Percentiles rank a stretch among this genome's conserved stretches.
Evolutionary conservation across 2,329 filamentous ascomycete genomes (phyloP).

Genomic region (Cladophialophora carrionii): DNA sequence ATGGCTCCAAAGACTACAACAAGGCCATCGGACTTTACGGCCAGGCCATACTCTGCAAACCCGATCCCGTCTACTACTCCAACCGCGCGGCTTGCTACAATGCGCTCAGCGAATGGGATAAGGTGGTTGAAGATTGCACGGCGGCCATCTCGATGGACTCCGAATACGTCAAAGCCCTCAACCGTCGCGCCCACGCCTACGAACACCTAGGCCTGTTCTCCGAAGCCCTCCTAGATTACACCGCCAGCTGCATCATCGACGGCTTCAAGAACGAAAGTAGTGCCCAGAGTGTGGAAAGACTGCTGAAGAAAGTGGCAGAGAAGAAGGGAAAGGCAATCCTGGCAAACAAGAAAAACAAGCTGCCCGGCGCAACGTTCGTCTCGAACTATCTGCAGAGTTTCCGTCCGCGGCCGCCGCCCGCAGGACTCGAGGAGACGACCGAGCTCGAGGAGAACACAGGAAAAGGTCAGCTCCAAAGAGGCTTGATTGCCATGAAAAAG

Average conservation of each 20-base stretch:
- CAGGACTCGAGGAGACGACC: constrained; percentile 77
- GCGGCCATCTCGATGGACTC: constrained; percentile 91
- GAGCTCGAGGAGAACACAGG: constrained; percentile 78
- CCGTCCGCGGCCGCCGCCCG: constrained; percentile 77
- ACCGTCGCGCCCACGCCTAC: constrained; percentile 94
- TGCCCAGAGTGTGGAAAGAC: constrained; percentile 84
- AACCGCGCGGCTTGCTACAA: constrained; percentile 98
- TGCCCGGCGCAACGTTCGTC: constrained; percentile 94
- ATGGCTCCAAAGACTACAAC: constrained; percentile 90
- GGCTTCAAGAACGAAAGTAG: constrained; percentile 90
- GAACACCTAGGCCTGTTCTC: constrained; percentile 90
- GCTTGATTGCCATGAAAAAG: constrained; percentile 76
- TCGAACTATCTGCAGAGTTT: constrained; percentile 99
- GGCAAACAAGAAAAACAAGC: constrained; percentile 75
- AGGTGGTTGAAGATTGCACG: constrained; percentile 95
- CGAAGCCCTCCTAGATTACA: constrained; percentile 95
- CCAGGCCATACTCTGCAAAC: constrained; percentile 94
- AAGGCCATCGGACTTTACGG: constrained; percentile 93
- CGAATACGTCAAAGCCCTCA: constrained; percentile 96
- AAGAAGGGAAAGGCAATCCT: constrained; percentile 90
- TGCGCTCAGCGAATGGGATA: constrained; percentile 87
- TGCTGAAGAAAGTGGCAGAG: constrained; percentile 96
- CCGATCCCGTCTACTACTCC: constrained; percentile 97
- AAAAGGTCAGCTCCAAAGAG: constrained; percentile 82
- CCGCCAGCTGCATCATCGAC: constrained; percentile 98